Evolutionary conservation across 192 early-diverging fungal genomes (phyloP), one percentile per base, ranked within the genome.

Genomic region (Mortierella hygrophila): DNA sequence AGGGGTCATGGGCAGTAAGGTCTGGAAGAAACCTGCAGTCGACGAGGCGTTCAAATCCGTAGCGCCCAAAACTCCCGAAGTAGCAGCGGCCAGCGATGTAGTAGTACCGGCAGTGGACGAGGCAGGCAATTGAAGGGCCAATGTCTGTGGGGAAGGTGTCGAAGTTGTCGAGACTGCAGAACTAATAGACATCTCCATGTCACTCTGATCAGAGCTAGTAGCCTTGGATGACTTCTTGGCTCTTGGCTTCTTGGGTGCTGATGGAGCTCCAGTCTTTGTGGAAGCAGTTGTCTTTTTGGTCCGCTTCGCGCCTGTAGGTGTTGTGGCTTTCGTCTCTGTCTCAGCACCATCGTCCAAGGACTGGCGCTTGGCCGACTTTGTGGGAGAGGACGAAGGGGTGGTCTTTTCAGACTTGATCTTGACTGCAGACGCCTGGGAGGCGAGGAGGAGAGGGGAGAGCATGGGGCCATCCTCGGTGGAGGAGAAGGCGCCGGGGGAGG

Each of bases 401-500:
- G 72, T n/a, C 83, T 85, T 85, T 73, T 85, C 83, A 13, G 78
- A 55, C 70, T 79, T 85, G 70, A 80, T 46, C 42, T 77, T 85
- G 41, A 54, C 68, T 5, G 46, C 41, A 13, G 76, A 16, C 78
- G 75, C 44, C 37, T 75, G 75, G 9, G 76, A 46, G 3, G 84
- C 77, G 32, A 81, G 72, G 29, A 82, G 44, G 6, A 80, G 47
- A 32, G 81, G 87, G 6, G 78, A 88, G 11, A 82, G 78, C 75
- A 83, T 73, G 7, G 78, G 29, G 23, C 76, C 82, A 26, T 80
- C 82, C 32, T 80, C 87, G 49, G 55, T 70, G 21, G 75, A 75
- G 20, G 84, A 86, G 65, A 86, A 74, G 2, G 84, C 60, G 6
- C 79, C 63, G 15, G 81, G 87, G 6, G 87, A 83, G 72, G 77